These are phyloP conservation scores for Trypanosoma platydactyli DNA, from an alignment of 208 protist species.

Conservation along the genomic window DNA sequence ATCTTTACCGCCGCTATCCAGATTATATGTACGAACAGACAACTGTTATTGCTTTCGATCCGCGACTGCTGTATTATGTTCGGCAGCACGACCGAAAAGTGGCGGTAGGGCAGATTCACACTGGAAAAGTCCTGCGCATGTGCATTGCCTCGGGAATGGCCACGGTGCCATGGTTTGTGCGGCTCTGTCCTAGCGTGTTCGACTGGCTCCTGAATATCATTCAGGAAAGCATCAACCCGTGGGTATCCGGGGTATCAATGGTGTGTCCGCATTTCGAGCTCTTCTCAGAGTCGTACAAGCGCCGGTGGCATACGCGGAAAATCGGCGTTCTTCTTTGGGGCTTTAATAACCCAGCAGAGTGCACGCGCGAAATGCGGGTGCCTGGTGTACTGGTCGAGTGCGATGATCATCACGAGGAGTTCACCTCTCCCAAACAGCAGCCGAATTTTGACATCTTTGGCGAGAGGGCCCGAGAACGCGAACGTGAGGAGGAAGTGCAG, in stretches of 20 bases:
- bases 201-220: slow-evolving; percentile 49
- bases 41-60: slow-evolving; percentile 84
- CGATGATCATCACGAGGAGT: slow-evolving; percentile 76
- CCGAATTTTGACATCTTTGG: slow-evolving; percentile 83
- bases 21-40: slow-evolving; percentile 89
- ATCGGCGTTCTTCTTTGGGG: slow-evolving; percentile 84
- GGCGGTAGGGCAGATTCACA: slow-evolving; percentile 78
- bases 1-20: slow-evolving; percentile 79
- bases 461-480: slow-evolving; percentile 54
- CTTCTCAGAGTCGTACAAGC: slow-evolving; percentile 57
- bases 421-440: slow-evolving; percentile 43
- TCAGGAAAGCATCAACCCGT: slow-evolving; percentile 61
- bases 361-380: slow-evolving; percentile 66
- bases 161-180: slow-evolving; percentile 39
- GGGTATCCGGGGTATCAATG: slow-evolving; percentile 78
- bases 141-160: slow-evolving; percentile 31
- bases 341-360: slow-evolving; percentile 50
- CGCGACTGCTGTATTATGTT: slow-evolving; percentile 68
- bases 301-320: slow-evolving; percentile 65
- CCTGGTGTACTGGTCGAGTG: slow-evolving; percentile 68
- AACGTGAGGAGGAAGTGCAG: slow-evolving; percentile 43
- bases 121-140: slow-evolving; percentile 34
- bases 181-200: slow-evolving; percentile 49
- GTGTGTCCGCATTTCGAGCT: slow-evolving; percentile 65
- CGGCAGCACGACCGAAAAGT: slow-evolving; percentile 63